These are phyloP conservation scores for Solanum hybrid DNA, from an alignment of 305 asterid species.

Conservation along the genomic window DNA sequence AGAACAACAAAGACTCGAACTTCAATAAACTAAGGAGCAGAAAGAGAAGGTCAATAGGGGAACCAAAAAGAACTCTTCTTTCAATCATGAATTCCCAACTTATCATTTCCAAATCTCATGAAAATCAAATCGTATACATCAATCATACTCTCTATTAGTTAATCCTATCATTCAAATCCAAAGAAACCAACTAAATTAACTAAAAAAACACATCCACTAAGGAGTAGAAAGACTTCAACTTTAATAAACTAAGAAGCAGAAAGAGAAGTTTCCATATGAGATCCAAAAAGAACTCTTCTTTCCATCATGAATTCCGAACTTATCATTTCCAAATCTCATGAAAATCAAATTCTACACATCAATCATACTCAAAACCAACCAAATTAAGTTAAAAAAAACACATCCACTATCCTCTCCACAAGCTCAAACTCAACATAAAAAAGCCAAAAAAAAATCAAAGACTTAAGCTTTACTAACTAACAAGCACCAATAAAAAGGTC, in stretches of 20 bases:
- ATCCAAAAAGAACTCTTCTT: background rate
- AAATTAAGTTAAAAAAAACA: background rate
- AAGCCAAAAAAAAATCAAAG: background rate
- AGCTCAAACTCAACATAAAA: background rate
- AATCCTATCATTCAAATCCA: background rate
- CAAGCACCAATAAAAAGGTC: background rate
- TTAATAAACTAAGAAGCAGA: background rate
- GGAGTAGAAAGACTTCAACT: background rate
- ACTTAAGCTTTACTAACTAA: constrained; percentile 1
- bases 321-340: background rate
- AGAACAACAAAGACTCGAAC: background rate
- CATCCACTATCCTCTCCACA: background rate
- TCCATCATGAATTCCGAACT: background rate
- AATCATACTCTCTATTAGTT: background rate
- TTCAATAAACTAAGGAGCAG: background rate
- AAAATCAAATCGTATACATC: background rate
- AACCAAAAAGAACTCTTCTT: background rate
- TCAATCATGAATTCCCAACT: background rate
- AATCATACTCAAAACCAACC: background rate
- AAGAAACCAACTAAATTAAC: background rate
- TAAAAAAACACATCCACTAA: background rate
- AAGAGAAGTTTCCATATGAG: background rate
- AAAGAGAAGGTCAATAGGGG: background rate
- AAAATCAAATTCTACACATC: background rate
- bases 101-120: background rate